These are phyloP conservation scores for Exophiala dermatitidis DNA, from an alignment of 2,329 filamentous ascomycete genomes.

Conservation along the genomic window DNA sequence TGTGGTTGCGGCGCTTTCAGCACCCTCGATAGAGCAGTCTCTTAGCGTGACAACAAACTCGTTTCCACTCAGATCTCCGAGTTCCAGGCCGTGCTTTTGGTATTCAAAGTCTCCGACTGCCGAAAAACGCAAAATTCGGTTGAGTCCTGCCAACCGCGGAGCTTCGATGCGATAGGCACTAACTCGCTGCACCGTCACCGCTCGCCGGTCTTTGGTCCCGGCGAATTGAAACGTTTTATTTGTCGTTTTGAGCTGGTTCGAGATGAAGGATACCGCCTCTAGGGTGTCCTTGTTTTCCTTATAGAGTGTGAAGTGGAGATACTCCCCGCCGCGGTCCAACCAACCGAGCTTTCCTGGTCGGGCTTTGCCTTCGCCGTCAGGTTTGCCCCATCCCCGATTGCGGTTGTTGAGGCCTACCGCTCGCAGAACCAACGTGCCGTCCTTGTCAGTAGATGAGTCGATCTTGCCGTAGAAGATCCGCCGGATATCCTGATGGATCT, in stretches of 20 bases:
- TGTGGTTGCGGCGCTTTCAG: constrained; percentile 31
- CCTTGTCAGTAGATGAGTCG: constrained; percentile 67
- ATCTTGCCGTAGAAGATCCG: constrained; percentile 71
- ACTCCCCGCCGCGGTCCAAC: constrained; percentile 66
- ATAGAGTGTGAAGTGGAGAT: constrained; percentile 84
- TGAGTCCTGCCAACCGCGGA: constrained; percentile 59
- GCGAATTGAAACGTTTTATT: constrained; percentile 69
- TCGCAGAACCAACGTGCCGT: constrained; percentile 54
- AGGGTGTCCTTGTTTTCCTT: constrained; percentile 97
- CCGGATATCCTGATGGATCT: constrained; percentile 61
- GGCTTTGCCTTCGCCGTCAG: constrained; percentile 27
- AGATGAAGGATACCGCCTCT: constrained; percentile 74
- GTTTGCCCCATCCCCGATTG: constrained; percentile 30
- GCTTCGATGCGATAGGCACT: constrained; percentile 57
- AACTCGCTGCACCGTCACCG: constrained; percentile 75
- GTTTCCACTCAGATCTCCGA: constrained; percentile 81
- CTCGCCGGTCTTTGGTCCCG: constrained; percentile 84
- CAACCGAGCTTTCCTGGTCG: constrained; percentile 47
- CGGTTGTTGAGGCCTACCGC: constrained; percentile 34
- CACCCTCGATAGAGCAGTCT: constrained; percentile 56
- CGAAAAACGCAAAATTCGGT: constrained; percentile 53
- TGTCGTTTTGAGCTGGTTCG: constrained; percentile 62
- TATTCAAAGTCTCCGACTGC: constrained; percentile 75
- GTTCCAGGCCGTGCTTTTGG: constrained; percentile 60
- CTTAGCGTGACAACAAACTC: constrained; percentile 89